phyloP scores from a whole-genome alignment of 805 yeast genomes.

The Isabelozyma pseudorhagii region DNA sequence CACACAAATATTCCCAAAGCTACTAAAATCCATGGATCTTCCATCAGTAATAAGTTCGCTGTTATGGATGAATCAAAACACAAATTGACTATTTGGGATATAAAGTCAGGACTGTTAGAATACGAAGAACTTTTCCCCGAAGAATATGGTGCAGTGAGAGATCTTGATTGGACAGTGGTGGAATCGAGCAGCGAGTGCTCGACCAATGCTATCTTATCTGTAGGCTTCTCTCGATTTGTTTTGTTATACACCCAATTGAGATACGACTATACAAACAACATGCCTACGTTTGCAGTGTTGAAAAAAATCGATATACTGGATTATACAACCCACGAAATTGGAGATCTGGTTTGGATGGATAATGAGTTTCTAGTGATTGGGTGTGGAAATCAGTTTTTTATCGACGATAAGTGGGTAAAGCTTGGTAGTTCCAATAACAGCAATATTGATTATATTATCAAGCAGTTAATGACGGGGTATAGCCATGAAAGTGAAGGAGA shows the following conservation, averaged over 20 bases:
- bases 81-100: constrained; percentile 75
- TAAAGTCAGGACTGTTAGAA: constrained; percentile 63
- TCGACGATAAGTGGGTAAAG: constrained; percentile 62
- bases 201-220: constrained; percentile 62
- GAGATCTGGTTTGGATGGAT: constrained; percentile 84
- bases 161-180: constrained; percentile 84
- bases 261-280: constrained; percentile 80
- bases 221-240: constrained; percentile 68
- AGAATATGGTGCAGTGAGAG: constrained; percentile 45
- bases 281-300: constrained; percentile 75
- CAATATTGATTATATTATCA: constrained; percentile 52
- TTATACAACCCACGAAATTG: constrained; percentile 77
- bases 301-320: constrained; percentile 67
- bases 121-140: constrained; percentile 44
- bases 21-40: constrained; percentile 64
- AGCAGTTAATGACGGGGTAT: constrained; percentile 34
- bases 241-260: constrained; percentile 76
- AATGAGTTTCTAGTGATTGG: constrained; percentile 80
- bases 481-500: constrained; percentile 4
- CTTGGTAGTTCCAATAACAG: constrained; percentile 21
- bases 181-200: constrained; percentile 14
- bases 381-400: constrained; percentile 83
- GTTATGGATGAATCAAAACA: constrained; percentile 55
- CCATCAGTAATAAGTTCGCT: constrained; percentile 67
- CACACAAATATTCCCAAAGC: constrained; percentile 56